Base-by-base conservation (phyloP, 2,329 filamentous ascomycete species). In the Exophiala xenobiotica region DNA sequence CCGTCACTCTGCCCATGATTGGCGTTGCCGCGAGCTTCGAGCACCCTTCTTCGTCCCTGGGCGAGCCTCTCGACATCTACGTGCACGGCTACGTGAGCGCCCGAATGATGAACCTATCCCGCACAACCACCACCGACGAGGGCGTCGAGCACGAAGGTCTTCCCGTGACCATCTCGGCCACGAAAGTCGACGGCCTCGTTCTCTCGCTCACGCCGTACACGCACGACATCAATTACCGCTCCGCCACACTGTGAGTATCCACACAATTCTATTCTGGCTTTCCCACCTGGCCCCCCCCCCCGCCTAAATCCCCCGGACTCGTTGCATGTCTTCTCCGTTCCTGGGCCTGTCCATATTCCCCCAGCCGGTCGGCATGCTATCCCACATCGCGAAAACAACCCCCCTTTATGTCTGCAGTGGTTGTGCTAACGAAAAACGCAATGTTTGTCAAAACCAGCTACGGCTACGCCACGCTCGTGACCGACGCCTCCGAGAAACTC, bases 171-270 rank as follows among this genome's bases (percentile, higher is more conserved):
- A 75, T 92, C 24, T 79, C 85, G 14, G 87, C 86, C 1, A 87
- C 82, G 31, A 82, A 86, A 64, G 71, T 95, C 37, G 88, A 95
- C 71, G 90, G 88, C 29, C 75, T 92, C 40, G 82, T 95, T 11
- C 81, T 95, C 20, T 80, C 87, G 14, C 78, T 93, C 8, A 89
- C 88, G 0, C 86, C 89, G 12, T 86, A 88, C 73, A 81, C 80
- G 52, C 88, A 95, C 74, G 87, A 81, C 72, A 90, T 89, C 75
- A 92, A 95, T 74, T 95, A 92, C 74, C 87, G 88, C 57, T 88
- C 84, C 41, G 87, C 86, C 12, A 73, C 89, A 5, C 75, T 92
- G n/a, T n/a, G n/a, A n/a, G n/a, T n/a, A n/a, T n/a, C n/a, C n/a
- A n/a, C n/a, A n/a, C n/a, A n/a, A n/a, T n/a, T n/a, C n/a, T n/a